Conservation (phyloP, 176 grass and related monocot genomes). For the Miscanthus lutarioriparius region DNA sequence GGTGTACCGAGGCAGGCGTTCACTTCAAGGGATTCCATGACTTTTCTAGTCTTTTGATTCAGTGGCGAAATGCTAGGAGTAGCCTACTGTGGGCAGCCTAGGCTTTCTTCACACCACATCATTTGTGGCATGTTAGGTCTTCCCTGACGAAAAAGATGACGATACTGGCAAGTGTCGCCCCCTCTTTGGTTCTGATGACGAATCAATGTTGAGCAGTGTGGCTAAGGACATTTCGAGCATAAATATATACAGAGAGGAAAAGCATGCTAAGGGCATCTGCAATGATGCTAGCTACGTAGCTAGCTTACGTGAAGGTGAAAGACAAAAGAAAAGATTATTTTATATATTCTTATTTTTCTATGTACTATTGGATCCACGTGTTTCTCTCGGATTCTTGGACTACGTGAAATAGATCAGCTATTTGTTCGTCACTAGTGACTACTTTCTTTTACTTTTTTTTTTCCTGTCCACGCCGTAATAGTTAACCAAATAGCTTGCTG, state of each 20-base stretch:
- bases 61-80: not conserved
- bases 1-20: not conserved
- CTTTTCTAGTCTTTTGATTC: slow-evolving; percentile 12
- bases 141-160: not conserved
- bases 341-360: no score
- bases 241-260: not conserved
- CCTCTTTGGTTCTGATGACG: not conserved
- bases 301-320: no score
- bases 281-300: no score
- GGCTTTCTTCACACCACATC: not conserved
- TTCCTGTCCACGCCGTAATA: no score
- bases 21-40: slow-evolving; percentile 5
- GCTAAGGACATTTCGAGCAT: not conserved
- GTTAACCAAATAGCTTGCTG: no score
- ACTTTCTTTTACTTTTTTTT: no score
- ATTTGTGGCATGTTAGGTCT: not conserved
- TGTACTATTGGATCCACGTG: no score
- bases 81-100: not conserved
- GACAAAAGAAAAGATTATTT: no score
- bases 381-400: no score
- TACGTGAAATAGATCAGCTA: no score
- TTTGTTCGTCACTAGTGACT: no score
- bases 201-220: slow-evolving; percentile 6
- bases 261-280: no score
- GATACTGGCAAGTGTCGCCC: not conserved